Base-by-base conservation (phyloP, 1,139 yeast genomes). In the Schwanniomyces etchellsii region DNA sequence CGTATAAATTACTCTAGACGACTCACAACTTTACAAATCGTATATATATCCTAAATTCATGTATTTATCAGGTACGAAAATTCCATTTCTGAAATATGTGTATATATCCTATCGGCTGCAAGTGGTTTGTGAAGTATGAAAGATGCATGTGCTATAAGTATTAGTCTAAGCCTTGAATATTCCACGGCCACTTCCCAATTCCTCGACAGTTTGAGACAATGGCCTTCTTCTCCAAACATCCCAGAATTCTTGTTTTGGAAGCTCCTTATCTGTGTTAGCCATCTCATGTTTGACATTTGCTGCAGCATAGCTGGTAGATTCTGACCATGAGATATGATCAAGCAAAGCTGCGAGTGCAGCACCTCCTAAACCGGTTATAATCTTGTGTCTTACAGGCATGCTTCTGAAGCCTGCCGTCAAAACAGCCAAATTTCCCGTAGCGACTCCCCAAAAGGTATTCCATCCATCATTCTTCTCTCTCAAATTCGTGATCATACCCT, bases 181-280 rank as follows among this genome's bases (percentile, higher is more conserved):
- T 43, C 80, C 80, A 52, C 80, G 65, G 33, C 80, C 80, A 42
- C 62, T 75, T 36, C 95, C 95, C 47, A 84, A 68, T 48, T 78
- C 81, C 41, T 77, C 82, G 24, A 81, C 72, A 13, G 94, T 83
- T 59, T 83, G 89, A 21, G 88, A 77, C 45, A 84, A 61, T 16
- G 95, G 95, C 52, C 85, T 75, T 67, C 95, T 78, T 63, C 78
- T 76, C 58, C 79, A 77, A 28, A 80, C 79, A 43, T 83, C 93
- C 88, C 89, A 84, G 63, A 82, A 82, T 23, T 78, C 77, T 59
- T 81, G 91, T 52, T 73, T 72, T 36, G 52, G 54, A 26, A 45
- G 45, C n/a, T 57, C 61, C 32, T 50, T 52, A 33, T 52, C 62
- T 12, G 56, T 47, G 44, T 65, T 61, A 27, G 64, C 69, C 30